Evolutionary conservation across 805 yeast genomes (phyloP).

Genomic region (Spathaspora gorwiae): DNA sequence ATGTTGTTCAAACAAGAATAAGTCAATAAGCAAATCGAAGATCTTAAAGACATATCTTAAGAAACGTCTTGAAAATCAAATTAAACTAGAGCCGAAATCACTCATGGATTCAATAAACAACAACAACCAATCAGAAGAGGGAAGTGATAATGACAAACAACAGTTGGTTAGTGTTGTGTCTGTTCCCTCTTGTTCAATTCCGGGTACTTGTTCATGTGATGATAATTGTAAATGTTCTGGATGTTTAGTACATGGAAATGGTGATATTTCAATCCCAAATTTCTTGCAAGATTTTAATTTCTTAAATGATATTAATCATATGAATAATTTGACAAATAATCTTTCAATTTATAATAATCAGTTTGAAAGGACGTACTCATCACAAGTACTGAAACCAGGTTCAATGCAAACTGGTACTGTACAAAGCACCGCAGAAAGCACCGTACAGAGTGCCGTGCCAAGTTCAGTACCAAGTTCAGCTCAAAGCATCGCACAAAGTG

Average conservation of each 20-base stretch:
- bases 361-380: no score
- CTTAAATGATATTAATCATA: no score
- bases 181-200: constrained; percentile 31
- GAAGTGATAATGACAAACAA: neutral
- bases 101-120: neutral
- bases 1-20: constrained; percentile 24
- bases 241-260: constrained; percentile 31
- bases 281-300: neutral
- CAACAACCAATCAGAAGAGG: neutral
- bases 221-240: constrained; percentile 34
- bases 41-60: constrained; percentile 30
- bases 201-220: constrained; percentile 35
- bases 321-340: neutral
- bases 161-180: constrained; percentile 17
- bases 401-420: no score
- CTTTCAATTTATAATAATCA: neutral
- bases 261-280: constrained; percentile 1
- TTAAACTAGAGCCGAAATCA: constrained; percentile 2
- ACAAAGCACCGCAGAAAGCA: neutral
- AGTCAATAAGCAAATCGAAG: constrained; percentile 28
- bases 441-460: neutral
- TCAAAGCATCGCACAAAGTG: neutral
- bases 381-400: no score
- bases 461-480: neutral
- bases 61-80: constrained; percentile 15